Evolutionary conservation across 1,284 basidiomycete genomes (phyloP).

Genomic region (Puccinia triticina): DNA sequence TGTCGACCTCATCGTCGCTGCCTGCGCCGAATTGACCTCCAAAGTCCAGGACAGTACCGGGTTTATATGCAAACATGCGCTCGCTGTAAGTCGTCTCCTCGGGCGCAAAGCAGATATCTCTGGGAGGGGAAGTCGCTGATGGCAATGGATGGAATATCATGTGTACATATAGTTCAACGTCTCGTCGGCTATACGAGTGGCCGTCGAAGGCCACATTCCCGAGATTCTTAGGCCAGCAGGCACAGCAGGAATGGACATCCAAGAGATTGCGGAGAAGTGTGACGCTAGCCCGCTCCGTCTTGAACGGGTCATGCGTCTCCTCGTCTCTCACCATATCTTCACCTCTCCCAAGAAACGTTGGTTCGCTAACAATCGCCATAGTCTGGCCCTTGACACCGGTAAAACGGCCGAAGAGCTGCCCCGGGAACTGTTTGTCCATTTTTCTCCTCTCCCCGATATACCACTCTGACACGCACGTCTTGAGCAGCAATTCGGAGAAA

Average conservation of each 20-base stretch:
- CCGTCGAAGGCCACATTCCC: conserved; percentile 47
- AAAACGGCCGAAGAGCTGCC: conserved; percentile 48
- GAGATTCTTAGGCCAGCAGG: conserved; percentile 46
- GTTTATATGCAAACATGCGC: conserved; percentile 47
- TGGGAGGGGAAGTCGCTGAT: not conserved
- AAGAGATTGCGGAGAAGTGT: conserved; percentile 30
- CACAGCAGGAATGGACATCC: conserved; percentile 30
- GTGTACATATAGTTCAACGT: conserved; percentile 50
- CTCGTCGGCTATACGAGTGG: conserved; percentile 49
- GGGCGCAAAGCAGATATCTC: too few relatives aligned
- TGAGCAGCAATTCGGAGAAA: conserved; percentile 45
- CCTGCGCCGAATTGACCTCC: conserved; percentile 46
- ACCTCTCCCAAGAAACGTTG: conserved; percentile 41
- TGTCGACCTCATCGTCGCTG: conserved; percentile 48
- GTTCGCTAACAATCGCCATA: conserved; percentile 50
- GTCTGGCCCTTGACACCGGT: conserved; percentile 48
- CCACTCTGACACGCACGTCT: not conserved
- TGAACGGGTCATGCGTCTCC: conserved; percentile 38
- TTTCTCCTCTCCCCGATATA: not conserved
- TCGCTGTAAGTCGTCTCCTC: conserved; percentile 28
- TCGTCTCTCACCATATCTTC: conserved; percentile 51
- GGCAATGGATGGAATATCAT: not conserved
- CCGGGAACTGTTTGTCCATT: conserved; percentile 45
- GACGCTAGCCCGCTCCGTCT: conserved; percentile 44
- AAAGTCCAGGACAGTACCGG: conserved; percentile 51